Base-by-base conservation (phyloP, 768 basidiomycete species). In the Lactifluus rugatus region DNA sequence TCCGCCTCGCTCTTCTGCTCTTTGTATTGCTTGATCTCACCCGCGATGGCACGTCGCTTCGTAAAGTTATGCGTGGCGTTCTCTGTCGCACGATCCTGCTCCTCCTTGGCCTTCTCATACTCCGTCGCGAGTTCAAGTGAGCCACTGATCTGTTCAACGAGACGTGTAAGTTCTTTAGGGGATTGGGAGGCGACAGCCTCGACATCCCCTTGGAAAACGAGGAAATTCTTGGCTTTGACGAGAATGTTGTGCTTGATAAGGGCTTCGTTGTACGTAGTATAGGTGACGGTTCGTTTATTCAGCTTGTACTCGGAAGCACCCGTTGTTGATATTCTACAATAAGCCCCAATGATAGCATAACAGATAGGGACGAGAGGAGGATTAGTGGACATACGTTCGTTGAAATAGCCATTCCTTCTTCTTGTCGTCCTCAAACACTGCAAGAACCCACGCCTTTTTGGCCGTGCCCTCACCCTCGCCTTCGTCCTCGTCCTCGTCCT, bases 121-220 rank as follows among this genome's bases (percentile, higher is more conserved):
- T 92, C 92, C 0, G 75, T 72, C 2, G 90, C 83, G 11, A 96
- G 81, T 67, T 98, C 96, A 21, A 95, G 76, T 0, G 93, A 96
- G 1, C 95, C 95, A 58, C 86, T 89, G 61, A 98, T 97, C 69
- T 97, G 93, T 64, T 99, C 96, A 47, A 99, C 88, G 32, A 98
- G 84, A 17, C 82, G 81, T 0, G 94, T 80, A 21, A 98, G 82
- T 65, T 95, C 93, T 58, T 85, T 84, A 16, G 96, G 82, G 0
- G 89, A 93, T 65, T 99, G 96, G 2, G 90, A 89, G 0, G 96
- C 96, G 34, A 99, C 91, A 2, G 93, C 91, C 72, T 99, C 96
- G 32, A 99, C 96, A 68, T 98, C 96, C 52, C 96, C 96, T 68
- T 99, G 96, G 75, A 99, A 98, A 11, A 98, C 96, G 52, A 98